A percentile compares a stretch with the other conserved stretches of the same genome.
phyloP scores from a whole-genome alignment of 805 yeast species.

The Yarrowia osloensis region DNA sequence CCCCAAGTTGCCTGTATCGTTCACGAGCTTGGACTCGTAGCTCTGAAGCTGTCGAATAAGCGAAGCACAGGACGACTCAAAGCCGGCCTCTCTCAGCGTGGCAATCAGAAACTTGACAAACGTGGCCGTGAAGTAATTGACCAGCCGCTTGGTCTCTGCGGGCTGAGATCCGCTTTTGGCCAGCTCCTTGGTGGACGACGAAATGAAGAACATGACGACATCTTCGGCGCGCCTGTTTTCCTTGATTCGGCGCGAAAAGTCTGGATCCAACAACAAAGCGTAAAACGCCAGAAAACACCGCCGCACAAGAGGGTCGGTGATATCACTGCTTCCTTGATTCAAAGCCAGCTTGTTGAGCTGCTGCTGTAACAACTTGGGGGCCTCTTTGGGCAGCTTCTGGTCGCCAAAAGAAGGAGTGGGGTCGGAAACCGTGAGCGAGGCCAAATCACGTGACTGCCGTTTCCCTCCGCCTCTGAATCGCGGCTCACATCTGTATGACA shows the following conservation, averaged over 20 bases:
- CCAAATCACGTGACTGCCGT: conserved; percentile 24
- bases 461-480: conserved; percentile 31
- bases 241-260: conserved; percentile 42
- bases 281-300: conserved; percentile 63
- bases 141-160: conserved; percentile 39
- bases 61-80: conserved; percentile 16
- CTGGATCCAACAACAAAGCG: conserved; percentile 58
- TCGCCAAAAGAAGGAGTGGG: conserved; percentile 37
- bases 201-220: conserved; percentile 42
- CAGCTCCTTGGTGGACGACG: conserved; percentile 41
- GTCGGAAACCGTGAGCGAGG: not conserved
- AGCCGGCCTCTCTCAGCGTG: conserved; percentile 35
- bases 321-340: conserved; percentile 39
- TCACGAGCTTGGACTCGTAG: conserved; percentile 10
- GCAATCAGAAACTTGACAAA: conserved; percentile 41
- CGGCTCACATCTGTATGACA: conserved; percentile 26
- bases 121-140: conserved; percentile 38
- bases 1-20: not conserved
- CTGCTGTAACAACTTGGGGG: conserved; percentile 41
- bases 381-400: conserved; percentile 39
- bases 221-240: conserved; percentile 45
- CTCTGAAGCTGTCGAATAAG: conserved; percentile 37
- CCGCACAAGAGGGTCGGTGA: conserved; percentile 52
- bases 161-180: conserved; percentile 44
- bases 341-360: conserved; percentile 42